A percentile compares a stretch with the other conserved stretches of the same genome.
Conservation (phyloP, 371 early-diverging fungal species). For the Dichotomocladium elegans region DNA sequence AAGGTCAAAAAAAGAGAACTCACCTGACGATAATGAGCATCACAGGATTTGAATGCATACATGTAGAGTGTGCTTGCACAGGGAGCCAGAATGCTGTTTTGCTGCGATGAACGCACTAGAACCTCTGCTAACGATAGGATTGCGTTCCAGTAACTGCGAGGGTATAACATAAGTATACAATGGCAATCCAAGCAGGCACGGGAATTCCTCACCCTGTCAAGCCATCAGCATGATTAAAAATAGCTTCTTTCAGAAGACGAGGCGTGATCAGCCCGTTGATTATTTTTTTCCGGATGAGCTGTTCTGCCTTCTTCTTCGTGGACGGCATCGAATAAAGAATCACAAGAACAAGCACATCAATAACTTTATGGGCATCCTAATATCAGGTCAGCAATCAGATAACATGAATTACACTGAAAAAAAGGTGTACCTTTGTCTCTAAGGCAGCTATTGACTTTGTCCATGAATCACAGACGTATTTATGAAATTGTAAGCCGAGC, state of each 20-base stretch:
- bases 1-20: background rate
- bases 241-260: constrained; percentile 48
- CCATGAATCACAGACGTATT: constrained; percentile 73
- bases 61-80: constrained; percentile 52
- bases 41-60: constrained; percentile 50
- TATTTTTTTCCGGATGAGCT: constrained; percentile 55
- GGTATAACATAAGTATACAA: background rate
- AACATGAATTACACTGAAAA: background rate
- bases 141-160: constrained; percentile 47
- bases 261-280: constrained; percentile 45
- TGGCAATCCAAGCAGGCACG: background rate
- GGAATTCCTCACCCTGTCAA: constrained; percentile 39
- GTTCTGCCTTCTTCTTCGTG: constrained; percentile 64
- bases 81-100: constrained; percentile 37
- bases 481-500: constrained; percentile 62
- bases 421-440: constrained; percentile 7
- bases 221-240: constrained; percentile 47
- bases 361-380: constrained; percentile 47
- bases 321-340: constrained; percentile 64
- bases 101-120: constrained; percentile 54
- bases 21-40: constrained; percentile 64
- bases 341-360: constrained; percentile 67
- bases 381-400: background rate
- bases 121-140: constrained; percentile 62
- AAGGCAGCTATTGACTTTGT: constrained; percentile 53